phyloP scores from a whole-genome alignment of 2,329 filamentous ascomycete species.

The Penicillium sp. region DNA sequence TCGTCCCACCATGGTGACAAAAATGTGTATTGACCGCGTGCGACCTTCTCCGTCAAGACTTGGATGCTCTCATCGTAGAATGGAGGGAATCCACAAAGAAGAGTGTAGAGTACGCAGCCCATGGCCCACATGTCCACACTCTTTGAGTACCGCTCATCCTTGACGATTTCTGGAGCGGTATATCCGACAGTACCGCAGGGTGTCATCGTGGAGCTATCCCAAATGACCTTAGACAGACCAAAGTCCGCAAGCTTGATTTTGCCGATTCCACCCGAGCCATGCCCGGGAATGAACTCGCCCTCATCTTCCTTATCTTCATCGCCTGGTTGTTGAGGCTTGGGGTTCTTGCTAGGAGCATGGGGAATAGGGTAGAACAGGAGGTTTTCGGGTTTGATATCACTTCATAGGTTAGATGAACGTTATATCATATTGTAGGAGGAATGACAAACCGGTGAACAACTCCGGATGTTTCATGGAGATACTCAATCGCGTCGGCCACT shows the following conservation, averaged over 20 bases:
- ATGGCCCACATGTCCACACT: constrained; percentile 99
- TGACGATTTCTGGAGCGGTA: constrained; percentile 97
- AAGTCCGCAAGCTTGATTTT: constrained; percentile 98
- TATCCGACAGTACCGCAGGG: constrained; percentile 99
- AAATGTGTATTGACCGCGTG: constrained; percentile 95
- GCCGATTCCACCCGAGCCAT: constrained; percentile 87
- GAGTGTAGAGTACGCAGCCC: constrained; percentile 93
- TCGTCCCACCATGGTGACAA: constrained; percentile 99
- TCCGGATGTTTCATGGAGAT: constrained; percentile 90
- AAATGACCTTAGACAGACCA: constrained; percentile 94
- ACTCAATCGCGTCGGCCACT: constrained; percentile 91
- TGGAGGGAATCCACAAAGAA: constrained; percentile 95
- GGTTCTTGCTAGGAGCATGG: constrained; percentile 75
- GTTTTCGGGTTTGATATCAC: constrained; percentile 90
- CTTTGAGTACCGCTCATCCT: constrained; percentile 98
- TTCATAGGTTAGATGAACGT: constrained; percentile 4
- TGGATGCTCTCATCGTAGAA: constrained; percentile 99
- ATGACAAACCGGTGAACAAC: constrained; percentile 87
- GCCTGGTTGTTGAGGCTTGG: constrained; percentile 78
- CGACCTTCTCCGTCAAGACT: constrained; percentile 95
- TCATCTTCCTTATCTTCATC: constrained; percentile 98
- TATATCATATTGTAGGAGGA: no score
- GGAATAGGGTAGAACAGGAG: constrained; percentile 87
- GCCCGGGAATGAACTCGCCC: constrained; percentile 81
- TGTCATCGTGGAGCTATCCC: constrained; percentile 98